Base-by-base conservation (phyloP, 495 filamentous ascomycete genomes). In the Hyaloscypha finlandica region DNA sequence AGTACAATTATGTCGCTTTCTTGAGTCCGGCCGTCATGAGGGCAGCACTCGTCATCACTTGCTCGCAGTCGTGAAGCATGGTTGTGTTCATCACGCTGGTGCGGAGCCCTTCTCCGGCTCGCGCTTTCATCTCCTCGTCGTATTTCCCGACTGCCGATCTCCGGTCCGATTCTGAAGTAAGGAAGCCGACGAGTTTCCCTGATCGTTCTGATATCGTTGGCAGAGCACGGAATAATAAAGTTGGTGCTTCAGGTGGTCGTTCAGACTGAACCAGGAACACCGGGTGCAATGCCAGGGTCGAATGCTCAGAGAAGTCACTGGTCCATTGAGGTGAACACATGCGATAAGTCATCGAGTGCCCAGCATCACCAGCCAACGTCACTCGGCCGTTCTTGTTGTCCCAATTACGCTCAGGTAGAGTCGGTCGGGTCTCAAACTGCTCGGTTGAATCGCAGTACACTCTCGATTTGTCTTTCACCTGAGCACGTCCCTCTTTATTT, bases 281-380 rank as follows among this genome's bases (percentile, higher is more conserved):
- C 2, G 25, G 25, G 25, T 25, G 25, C 25, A 25, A 25, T 25
- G 25, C 25, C 25, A 1, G 25, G 25, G 25, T 25, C 2, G 25
- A 25, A 2, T 25, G 25, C 2, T 25, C 25, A 25, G 25, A 25
- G n/a, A 25, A 25, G 25, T 25, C 25, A 25, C 25, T 25, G 25
- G 25, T 25, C 25, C 25, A 25, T 25, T 25, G 25, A 25, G 25
- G 25, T 25, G 25, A 42, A 61, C 30, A 31, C 65, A 75, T 81
- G 89, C 87, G 85, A 68, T 81, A 83, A 0, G 83, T 79, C 87
- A 89, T 89, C 1, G 85, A 79, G 74, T 90, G 87, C 6, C 84
- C 79, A 0, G 87, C 85, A 74, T 90, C 88, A 4, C 87, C 86
- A 6, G 83, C 79, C 29, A 89, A 61, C 0, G 83, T 83, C 2